Base-by-base conservation (phyloP, 192 early-diverging fungal genomes). In the Gigaspora rosea region DNA sequence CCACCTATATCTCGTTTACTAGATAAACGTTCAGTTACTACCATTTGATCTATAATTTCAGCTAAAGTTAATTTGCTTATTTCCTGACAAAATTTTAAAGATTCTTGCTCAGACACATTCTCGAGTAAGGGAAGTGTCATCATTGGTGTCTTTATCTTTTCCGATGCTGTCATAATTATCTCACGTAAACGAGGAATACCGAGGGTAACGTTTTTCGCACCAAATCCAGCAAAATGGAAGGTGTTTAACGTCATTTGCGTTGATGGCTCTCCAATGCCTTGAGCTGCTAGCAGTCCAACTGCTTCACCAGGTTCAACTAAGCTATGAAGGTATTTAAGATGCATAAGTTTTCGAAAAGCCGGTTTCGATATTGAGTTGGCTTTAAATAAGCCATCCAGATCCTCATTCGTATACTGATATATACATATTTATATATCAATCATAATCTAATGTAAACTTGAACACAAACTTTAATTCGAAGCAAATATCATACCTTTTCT, bases 211-310 rank as follows among this genome's bases (percentile, higher is more conserved):
- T 99, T 99, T 81, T 95, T 96, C 75, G 95, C 96, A 84, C 96
- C 97, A 73, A 85, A 85, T 36, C 95, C 95, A 57, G 95, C 95
- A 85, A 98, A 94, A 88, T 99, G 98, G 94, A 99, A 99, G 68
- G 98, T 99, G 86, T 99, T 99, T 48, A 99, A 88, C 52, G 98
- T 99, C 98, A 99, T 99, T 81, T 99, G 98, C 16, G 98, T 99
- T 57, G 96, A 97, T 57, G 98, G 98, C 86, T 99, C 98, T 61
- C 98, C 98, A 73, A 99, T 93, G 80, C 91, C 91, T 83, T 99
- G 97, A 18, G 97, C 97, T 20, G 98, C 98, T 69, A 99, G 86
- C 46, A 98, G 82, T 69, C 98, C 98, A 74, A 99, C 98, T 63
- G 94, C 92, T 83, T 99, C 98, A 75, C 98, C 98, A 13, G 98